Evolutionary conservation across 2,329 filamentous ascomycete species (phyloP), one percentile per base, ranked within the genome.

Genomic region (Trichoderma sp.): DNA sequence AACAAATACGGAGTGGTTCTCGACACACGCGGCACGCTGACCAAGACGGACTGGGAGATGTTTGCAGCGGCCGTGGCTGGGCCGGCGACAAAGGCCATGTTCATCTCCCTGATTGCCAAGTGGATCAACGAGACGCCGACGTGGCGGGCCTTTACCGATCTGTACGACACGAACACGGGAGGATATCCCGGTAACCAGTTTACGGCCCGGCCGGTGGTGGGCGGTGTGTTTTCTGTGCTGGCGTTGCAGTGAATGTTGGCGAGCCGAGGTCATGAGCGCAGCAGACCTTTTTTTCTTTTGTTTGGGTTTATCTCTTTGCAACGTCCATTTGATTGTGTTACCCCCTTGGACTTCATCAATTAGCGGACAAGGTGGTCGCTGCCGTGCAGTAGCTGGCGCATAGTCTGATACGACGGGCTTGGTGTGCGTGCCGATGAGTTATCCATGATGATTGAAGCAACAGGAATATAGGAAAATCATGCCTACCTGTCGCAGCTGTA

Each of bases 1-100:
- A 86, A 90, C 67, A 85, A 87, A 72, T 95, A 91, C 76, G 92
- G 91, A n/a, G 82, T 96, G 0, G 89, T 92, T 0, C 86, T 96
- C 10, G 92, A 96, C 78, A 89, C 86, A 52, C 87, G 92, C 56
- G 91, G 95, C 77, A 80, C 88, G 1, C 94, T 92, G 79, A 90
- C 91, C 68, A 96, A 96, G 79, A 87, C 86, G 0, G 92, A 96
- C 79, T 96, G 92, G 92, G 88, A 93, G 74, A 87, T 95, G 74
- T 93, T 93, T 78, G 86, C 87, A 5, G 92, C 92, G n/a, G 89
- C 92, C 10, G 88, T 93, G 12, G 85, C 90, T 0, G 83, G 82
- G 48, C 75, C 81, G 61, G 76, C 81, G 34, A 90, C 90, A 1
- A 83, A 87, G 63, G 77, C 81, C 12, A 81, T 88, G 74, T 90